Base-by-base conservation (phyloP, 2,329 filamentous ascomycete genomes). In the Venturia aucupariae region DNA sequence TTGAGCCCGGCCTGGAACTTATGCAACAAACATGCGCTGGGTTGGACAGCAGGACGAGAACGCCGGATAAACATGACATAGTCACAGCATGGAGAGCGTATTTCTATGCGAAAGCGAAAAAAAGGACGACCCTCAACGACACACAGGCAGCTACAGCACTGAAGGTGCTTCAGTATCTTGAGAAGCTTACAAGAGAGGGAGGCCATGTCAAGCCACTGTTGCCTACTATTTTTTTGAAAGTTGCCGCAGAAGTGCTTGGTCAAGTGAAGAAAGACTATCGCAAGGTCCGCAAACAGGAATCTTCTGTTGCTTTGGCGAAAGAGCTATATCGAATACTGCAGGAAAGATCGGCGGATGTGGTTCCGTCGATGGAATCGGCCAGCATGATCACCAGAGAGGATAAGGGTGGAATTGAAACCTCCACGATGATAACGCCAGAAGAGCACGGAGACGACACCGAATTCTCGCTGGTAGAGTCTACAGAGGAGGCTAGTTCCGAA, bases 71-170 rank as follows among this genome's bases (percentile, higher is more conserved):
- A 19, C 22, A 62, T n/a, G 42, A 64, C 3, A 32, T 65, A 13
- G 59, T 32, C 5, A 10, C 22, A 19, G 64, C 64, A 39, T 65
- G 59, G 59, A 54, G 10, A 27, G n/a, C 60, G 10, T 86, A 92
- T 68, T 86, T 93, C 69, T 72, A 77, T 1, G 55, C 60, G 35
- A 71, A 70, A 22, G 82, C 88, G 74, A 67, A 78, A 65, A 75
- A 78, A 67, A 71, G 78, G 68, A 71, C 81, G 67, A 69, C 80
- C 62, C 71, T 90, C 72, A 85, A 90, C 74, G 80, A 84, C 69
- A 81, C 86, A 51, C 88, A 94, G 70, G 87, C 89, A 0, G 75
- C 80, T n/a, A 78, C 86, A 68, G 80, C 83, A 24, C 71, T 81
- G 38, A 75, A 79, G 46, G 84, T 90, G 54, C 82, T 90, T 65